Evolutionary conservation across 148 eudicot genomes (phyloP).

Genomic region (Bassia scoparia): DNA sequence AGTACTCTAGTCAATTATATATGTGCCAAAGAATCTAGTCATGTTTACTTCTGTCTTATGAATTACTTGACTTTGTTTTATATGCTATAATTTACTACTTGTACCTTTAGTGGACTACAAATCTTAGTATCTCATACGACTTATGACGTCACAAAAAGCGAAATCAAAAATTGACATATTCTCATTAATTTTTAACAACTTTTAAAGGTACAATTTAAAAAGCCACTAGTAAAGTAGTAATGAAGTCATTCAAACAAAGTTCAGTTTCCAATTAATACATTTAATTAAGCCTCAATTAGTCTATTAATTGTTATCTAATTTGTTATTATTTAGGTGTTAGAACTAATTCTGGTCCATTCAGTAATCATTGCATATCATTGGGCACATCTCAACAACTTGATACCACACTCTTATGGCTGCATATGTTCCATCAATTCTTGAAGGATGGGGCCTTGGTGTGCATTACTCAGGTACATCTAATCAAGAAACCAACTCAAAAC

Average conservation of each 20-base stretch:
- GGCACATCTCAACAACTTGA: constrained; percentile 59
- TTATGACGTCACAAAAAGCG: background rate
- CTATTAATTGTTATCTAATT: background rate
- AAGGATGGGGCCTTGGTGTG: constrained; percentile 95
- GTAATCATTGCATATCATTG: constrained; percentile 65
- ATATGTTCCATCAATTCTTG: constrained; percentile 73
- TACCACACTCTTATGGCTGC: constrained; percentile 63
- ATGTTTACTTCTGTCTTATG: no score
- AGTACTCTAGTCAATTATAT: no score
- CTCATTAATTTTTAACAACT: background rate
- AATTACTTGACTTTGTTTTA: no score
- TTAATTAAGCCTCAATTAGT: background rate
- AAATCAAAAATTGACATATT: background rate
- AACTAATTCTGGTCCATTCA: constrained; percentile 77
- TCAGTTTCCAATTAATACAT: background rate
- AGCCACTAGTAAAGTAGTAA: no score
- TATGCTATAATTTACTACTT: no score
- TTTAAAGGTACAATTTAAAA: background rate
- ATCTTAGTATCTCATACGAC: background rate
- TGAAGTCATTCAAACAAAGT: no score
- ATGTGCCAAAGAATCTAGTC: no score
- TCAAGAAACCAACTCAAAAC: background rate
- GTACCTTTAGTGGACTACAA: background rate
- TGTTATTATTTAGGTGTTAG: constrained; percentile 51
- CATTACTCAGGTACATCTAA: constrained; percentile 67